Base-by-base conservation (phyloP, 2,329 filamentous ascomycete species). In the Phyllosticta paracitricarpa region DNA sequence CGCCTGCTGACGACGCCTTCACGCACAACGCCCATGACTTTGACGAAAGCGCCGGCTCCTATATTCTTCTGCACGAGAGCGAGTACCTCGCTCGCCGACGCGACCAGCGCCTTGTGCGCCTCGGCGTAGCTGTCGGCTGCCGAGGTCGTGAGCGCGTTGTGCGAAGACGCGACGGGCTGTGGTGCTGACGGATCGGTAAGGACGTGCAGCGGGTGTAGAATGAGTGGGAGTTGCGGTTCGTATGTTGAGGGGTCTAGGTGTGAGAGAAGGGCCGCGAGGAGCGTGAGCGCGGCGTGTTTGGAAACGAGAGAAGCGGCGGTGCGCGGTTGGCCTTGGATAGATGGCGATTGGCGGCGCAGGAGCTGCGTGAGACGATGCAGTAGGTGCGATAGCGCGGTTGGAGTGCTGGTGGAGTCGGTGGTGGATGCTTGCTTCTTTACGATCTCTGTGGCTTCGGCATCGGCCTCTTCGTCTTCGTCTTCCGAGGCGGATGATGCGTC, bases 1-100 rank as follows among this genome's bases (percentile, higher is more conserved):
- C 94, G 81, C 68, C 87, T 84, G 65, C 82, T 81, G 69, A 83
- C 84, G n/a, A 94, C 86, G 17, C 81, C 82, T 58, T 88, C 85
- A 63, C 90, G 84, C 6, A 95, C 89, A 51, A 82, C 82, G 51
- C 89, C 75, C 69, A 97, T 79, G 54, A 87, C 81, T 60, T 81
- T 80, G n/a, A 92, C 85, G 75, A 92, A 99, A 64, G 84, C 84
- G 0, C 85, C 83, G 1, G 88, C 90, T 51, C 93, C 94, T 58
- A 96, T 80, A 70, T 89, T 91, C 77, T 87, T 88, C 77, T 96
- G 91, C 63, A 99, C 72, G n/a, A 82, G 77, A 65, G 91, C 88
- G 78, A 97, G 86, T 10, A 92, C 79, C 67, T 93, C 88, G 65
- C 88, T 84, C 4, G 89, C 88, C 62, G 87, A 86, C 51, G 83